phyloP scores from a whole-genome alignment of 78 protist species.

The Monocercomonoides exilis region DNA sequence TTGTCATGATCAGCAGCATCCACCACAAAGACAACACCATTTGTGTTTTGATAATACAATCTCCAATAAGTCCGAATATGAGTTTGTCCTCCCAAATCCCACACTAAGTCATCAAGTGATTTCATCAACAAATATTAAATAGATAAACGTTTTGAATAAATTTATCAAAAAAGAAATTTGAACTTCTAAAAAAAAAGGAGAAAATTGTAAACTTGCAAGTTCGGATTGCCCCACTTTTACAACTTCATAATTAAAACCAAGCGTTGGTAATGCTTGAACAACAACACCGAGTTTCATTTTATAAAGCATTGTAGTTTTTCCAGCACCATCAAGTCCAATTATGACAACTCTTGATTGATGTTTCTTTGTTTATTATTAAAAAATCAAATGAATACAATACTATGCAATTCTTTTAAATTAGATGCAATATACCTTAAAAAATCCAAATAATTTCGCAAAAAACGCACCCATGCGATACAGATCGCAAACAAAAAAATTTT shows the following conservation, averaged over 20 bases:
- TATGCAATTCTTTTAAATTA: too few species aligned
- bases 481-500: too few species aligned
- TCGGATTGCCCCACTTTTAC: too few species aligned
- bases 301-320: conserved; percentile 17
- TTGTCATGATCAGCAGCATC: conserved; percentile 17
- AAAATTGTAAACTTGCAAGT: too few species aligned
- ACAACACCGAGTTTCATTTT: background rate
- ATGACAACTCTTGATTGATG: background rate
- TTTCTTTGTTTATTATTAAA: background rate
- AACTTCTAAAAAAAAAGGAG: background rate
- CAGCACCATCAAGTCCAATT: conserved; percentile 4
- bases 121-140: background rate
- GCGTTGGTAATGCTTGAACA: background rate
- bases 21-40: conserved; percentile 20
- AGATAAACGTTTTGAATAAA: background rate
- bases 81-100: conserved; percentile 27
- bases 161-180: background rate
- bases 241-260: background rate
- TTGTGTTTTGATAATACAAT: background rate
- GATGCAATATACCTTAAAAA: too few species aligned
- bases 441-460: too few species aligned
- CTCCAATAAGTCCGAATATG: conserved; percentile 25
- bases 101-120: background rate
- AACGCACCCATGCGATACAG: too few species aligned
- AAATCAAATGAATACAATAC: background rate